Conservation (phyloP, 352 stramenopile species). For the Phytophthora melonis region DNA sequence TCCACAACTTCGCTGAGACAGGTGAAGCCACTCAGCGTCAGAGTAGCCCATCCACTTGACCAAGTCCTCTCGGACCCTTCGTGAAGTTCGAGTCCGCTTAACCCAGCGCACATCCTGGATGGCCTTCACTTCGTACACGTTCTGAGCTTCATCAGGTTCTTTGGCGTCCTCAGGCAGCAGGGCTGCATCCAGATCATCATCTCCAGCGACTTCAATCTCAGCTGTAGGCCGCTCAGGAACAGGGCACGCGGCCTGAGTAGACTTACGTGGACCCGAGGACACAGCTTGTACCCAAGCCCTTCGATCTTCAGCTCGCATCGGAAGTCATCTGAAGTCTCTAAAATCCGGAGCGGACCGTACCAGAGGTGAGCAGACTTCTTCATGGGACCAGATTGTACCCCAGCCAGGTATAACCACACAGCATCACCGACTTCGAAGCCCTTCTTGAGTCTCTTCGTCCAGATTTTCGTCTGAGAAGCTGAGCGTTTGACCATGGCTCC, state of each 20-base stretch:
- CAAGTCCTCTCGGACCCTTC: too few species aligned
- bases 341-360: background rate
- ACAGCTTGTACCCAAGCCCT: background rate
- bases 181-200: background rate
- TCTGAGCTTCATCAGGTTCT: background rate
- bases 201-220: background rate
- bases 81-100: too few species aligned
- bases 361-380: background rate
- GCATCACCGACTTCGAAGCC: background rate
- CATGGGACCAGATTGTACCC: background rate
- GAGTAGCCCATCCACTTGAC: too few species aligned
- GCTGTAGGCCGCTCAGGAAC: background rate
- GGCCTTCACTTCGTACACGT: slow-evolving; percentile 6
- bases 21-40: too few species aligned
- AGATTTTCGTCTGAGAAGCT: too few species aligned
- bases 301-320: background rate
- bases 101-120: slow-evolving; percentile 10
- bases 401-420: background rate
- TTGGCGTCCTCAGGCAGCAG: slow-evolving; percentile 1
- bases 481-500: too few species aligned
- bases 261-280: too few species aligned
- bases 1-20: too few species aligned
- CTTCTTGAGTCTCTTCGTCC: too few species aligned
- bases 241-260: background rate
- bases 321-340: background rate